Base-by-base conservation (phyloP, 768 basidiomycete genomes). In the Mrakia blollopis region DNA sequence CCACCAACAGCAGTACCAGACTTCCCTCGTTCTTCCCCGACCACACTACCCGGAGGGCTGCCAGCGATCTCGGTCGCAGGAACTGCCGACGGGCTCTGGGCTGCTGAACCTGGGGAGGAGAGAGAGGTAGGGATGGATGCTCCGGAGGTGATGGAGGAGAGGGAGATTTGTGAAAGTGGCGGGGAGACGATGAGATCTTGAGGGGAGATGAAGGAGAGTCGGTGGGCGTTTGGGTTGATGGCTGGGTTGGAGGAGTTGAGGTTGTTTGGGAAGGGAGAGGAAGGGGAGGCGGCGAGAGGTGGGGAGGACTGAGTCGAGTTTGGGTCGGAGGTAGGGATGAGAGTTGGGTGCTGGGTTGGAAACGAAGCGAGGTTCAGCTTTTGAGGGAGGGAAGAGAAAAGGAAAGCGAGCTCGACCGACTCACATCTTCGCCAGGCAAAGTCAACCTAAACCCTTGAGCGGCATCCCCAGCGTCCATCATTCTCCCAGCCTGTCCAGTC, bases 121-220 rank as follows among this genome's bases (percentile, higher is more conserved):
- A 41, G 21, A 25, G 35, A 39, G 0, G 35, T 44, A 4, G 39
- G 60, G n/a, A 69, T 32, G 50, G 65, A 69, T 7, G 74, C 69
- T 23, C 73, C 73, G 18, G 74, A 75, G 9, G 69, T 69, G 52
- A 71, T 75, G 37, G 67, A 69, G 35, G 74, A 71, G 18, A 75
- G 74, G 11, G 74, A 75, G 23, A 67, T 71, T 44, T 41, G 39
- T 30, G 74, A 75, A 5, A 75, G 74, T 9, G 74, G 74, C 8
- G 74, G 74, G 1, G 74, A 75, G 14, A 52, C 60, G 74, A 75
- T 75, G 52, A 75, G 69, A 25, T 75, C 74, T n/a, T 69, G 65
- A 39, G 74, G 67, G 25, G 74, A 75, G 35, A 75, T 65, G 68
- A 75, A 75, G 37, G 32, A 52, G 44, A 75, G 74, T 9, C 39